These are phyloP conservation scores for Bryopsis sp. DNA, from an alignment of 139 green algal genomes.

Conservation along the genomic window DNA sequence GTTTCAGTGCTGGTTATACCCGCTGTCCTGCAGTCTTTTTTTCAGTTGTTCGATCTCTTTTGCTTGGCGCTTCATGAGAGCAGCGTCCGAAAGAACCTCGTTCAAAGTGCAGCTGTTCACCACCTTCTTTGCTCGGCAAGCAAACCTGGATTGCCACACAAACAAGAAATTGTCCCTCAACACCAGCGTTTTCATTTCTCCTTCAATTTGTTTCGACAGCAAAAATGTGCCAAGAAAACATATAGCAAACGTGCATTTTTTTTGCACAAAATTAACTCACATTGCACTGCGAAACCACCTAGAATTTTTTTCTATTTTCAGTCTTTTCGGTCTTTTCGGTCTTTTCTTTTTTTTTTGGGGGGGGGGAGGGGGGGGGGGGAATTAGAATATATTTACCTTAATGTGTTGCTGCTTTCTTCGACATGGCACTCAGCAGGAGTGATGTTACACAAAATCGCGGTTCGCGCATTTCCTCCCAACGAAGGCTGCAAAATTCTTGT, in stretches of 20 bases:
- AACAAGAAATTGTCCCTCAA: neutral
- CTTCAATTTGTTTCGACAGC: too few species aligned
- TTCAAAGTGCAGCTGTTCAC: constrained; percentile 86
- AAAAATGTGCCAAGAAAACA: too few species aligned
- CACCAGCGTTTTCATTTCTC: too few species aligned
- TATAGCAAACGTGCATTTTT: too few species aligned
- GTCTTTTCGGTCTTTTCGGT: neutral
- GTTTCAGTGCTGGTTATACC: constrained; percentile 24
- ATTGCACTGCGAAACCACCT: too few species aligned
- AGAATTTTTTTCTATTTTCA: too few species aligned
- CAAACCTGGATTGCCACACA: constrained; percentile 3
- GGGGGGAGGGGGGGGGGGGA: too few species aligned
- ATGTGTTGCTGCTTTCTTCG: constrained; percentile 87
- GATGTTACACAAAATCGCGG: constrained; percentile 91
- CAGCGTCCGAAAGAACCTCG: constrained; percentile 72
- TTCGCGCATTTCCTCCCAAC: constrained; percentile 92
- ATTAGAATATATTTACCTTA: too few species aligned
- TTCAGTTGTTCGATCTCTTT: constrained; percentile 78
- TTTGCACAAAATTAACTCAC: too few species aligned
- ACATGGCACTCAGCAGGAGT: constrained; percentile 70
- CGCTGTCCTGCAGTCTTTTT: constrained; percentile 27
- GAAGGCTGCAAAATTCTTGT: constrained; percentile 87
- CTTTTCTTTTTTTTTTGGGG: too few species aligned
- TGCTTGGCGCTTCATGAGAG: constrained; percentile 80
- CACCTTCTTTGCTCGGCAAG: constrained; percentile 78